Evolutionary conservation across 2,329 filamentous ascomycete species (phyloP).

Genomic region (Ceratocystis lukuohia): DNA sequence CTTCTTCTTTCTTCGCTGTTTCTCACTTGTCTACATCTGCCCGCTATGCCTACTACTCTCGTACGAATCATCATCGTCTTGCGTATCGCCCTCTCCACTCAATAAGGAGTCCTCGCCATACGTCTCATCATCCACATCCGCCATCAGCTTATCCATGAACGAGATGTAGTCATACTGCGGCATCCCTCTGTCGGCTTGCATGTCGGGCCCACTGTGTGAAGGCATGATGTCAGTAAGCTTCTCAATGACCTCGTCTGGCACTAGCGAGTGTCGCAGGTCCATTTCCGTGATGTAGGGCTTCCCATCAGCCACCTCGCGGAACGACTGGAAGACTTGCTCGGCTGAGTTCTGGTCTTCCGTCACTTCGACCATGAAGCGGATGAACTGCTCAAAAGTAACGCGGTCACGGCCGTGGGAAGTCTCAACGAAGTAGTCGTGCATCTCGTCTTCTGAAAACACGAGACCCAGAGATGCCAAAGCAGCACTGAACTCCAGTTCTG

Average conservation of each 20-base stretch:
- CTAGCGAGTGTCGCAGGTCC: constrained; percentile 84
- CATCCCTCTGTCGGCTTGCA: constrained; percentile 69
- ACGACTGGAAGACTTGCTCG: constrained; percentile 96
- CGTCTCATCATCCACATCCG: constrained; percentile 24
- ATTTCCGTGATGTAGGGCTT: constrained; percentile 98
- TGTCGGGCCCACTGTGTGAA: constrained; percentile 66
- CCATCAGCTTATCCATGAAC: constrained; percentile 85
- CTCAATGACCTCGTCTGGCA: constrained; percentile 94
- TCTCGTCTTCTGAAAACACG: constrained; percentile 94
- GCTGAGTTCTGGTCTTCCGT: constrained; percentile 98
- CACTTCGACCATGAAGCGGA: constrained; percentile 97
- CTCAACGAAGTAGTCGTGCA: constrained; percentile 87
- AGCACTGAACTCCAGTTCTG: constrained; percentile 90
- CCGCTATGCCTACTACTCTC: constrained; percentile 11
- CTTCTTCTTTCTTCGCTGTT: not conserved
- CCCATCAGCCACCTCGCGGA: constrained; percentile 92
- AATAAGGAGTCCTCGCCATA: constrained; percentile 20
- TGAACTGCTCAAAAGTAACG: constrained; percentile 97
- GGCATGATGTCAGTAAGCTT: constrained; percentile 83
- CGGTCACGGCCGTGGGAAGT: constrained; percentile 67
- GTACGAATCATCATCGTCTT: constrained; percentile 13
- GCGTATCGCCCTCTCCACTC: constrained; percentile 18
- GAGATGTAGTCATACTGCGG: constrained; percentile 91
- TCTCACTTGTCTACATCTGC: not conserved
- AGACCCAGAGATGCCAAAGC: constrained; percentile 88